Evolutionary conservation across 345 rosid genomes (phyloP), one percentile per base, ranked within the genome.

Genomic region (Arabidopsis suecica): DNA sequence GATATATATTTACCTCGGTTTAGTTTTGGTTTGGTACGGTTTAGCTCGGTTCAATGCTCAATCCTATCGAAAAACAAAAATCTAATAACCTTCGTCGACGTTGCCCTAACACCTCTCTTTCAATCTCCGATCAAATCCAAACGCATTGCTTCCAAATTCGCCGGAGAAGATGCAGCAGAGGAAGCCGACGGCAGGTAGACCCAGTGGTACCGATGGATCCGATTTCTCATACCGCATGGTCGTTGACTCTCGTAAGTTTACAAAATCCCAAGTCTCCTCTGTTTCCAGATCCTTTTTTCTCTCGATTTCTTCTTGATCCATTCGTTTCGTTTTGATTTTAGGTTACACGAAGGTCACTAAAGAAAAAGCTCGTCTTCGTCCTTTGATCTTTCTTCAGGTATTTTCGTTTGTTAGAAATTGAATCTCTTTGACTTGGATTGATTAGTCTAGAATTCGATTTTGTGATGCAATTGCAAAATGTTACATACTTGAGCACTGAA

Each of bases 151-250:
- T 13, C 22, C 51, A 42, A 25, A 42, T 42, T 9, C 51, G 67
- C 67, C 53, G 75, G 77, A 53, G 74, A 79, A 79, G 78, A 86
- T 73, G 88, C 85, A 73, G 80, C 82, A 78, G 77, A 78, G 83
- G 50, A 83, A 77, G 40, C 62, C 80, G 68, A 28, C 69, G 66
- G 71, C 81, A 9, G 82, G 76, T 25, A 74, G 82, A 12, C 82
- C 82, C 2, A 73, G 63, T 30, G 98, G 91, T 9, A 93, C 97
- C 7, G 97, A 93, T 55, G 98, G 96, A 65, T 93, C 89, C 0
- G 96, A 93, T 84, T 91, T 85, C 88, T 88, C 90, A 0, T 89
- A 79, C 77, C 89, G 97, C 7, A 90, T 90, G 98, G 96, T 89
- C 61, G 92, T 93, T 38, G 97, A 91, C 81, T 86, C 93, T 73